Percentiles rank a stretch among this genome's conserved stretches.
Conservation (phyloP, 2,329 filamentous ascomycete species). For the Emergomyces orientalis region DNA sequence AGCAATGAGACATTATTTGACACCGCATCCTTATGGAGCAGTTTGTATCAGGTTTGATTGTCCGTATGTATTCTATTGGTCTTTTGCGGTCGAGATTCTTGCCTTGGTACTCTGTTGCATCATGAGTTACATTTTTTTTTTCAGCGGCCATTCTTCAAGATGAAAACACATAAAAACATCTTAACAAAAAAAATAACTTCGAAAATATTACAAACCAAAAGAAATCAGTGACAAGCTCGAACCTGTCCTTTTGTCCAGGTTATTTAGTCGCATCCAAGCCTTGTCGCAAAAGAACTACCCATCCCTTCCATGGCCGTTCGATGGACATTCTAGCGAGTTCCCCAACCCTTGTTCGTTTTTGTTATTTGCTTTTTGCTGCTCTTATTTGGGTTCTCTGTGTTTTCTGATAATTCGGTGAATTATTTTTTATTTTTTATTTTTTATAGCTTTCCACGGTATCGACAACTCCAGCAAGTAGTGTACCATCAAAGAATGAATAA, state of each 20-base stretch:
- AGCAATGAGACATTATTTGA: too few species aligned
- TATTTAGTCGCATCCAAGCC: background rate
- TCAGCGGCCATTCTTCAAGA: background rate
- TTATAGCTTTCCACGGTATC: background rate
- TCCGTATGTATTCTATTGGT: background rate
- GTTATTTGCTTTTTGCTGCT: slow-evolving; percentile 3
- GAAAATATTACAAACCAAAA: background rate
- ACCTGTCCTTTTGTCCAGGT: too few species aligned
- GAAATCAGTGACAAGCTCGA: too few species aligned
- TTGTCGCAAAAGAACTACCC: background rate
- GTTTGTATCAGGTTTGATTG: background rate
- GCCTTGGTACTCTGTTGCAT: background rate
- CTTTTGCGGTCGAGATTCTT: background rate
- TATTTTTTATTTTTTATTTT: background rate
- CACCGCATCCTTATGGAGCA: too few species aligned
- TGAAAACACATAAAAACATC: background rate
- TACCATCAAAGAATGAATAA: background rate
- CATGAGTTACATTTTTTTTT: background rate
- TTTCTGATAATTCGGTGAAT: background rate
- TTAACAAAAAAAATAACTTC: background rate
- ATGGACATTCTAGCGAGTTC: background rate
- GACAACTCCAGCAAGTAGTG: background rate
- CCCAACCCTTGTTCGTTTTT: background rate
- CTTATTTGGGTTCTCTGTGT: background rate
- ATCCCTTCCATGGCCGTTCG: background rate